Conservation (phyloP, 129 eudicot genomes). For the Tagetes patula region DNA sequence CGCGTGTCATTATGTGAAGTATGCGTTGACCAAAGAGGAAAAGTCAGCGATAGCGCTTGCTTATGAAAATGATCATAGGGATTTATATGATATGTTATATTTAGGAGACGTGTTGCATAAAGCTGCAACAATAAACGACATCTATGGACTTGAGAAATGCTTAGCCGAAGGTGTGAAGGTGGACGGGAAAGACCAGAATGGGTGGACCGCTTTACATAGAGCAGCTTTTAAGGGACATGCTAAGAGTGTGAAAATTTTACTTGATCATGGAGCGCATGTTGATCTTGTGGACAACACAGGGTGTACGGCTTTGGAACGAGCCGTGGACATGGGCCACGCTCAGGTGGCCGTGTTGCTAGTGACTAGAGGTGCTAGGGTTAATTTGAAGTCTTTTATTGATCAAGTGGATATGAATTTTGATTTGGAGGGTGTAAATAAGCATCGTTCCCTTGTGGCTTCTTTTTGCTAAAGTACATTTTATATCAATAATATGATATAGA, state of each 20-base stretch:
- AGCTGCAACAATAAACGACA: conserved; percentile 52
- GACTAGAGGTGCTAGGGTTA: conserved; percentile 62
- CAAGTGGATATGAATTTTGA: conserved; percentile 27
- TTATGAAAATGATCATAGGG: conserved; percentile 42
- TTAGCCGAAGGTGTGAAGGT: conserved; percentile 53
- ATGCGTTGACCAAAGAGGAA: conserved; percentile 48
- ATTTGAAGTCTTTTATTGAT: conserved; percentile 43
- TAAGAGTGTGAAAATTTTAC: conserved; percentile 53
- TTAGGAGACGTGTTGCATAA: conserved; percentile 48
- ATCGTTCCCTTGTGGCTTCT: conserved; percentile 37
- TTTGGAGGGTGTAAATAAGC: conserved; percentile 40
- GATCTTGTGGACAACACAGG: conserved; percentile 51
- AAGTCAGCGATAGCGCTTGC: conserved; percentile 63
- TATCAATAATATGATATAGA: neutral
- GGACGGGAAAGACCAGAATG: conserved; percentile 63
- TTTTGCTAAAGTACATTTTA: conserved; percentile 8
- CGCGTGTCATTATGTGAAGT: conserved; percentile 41
- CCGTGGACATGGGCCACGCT: conserved; percentile 51
- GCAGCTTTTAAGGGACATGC: conserved; percentile 63
- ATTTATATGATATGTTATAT: conserved; percentile 47
- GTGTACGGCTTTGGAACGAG: conserved; percentile 54
- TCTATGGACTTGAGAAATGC: conserved; percentile 40
- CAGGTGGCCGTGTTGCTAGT: conserved; percentile 44
- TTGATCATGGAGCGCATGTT: conserved; percentile 56
- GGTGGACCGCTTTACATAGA: conserved; percentile 78